Evolutionary conservation across 1,284 basidiomycete genomes (phyloP).

Genomic region (Chalciporus piperatoides): DNA sequence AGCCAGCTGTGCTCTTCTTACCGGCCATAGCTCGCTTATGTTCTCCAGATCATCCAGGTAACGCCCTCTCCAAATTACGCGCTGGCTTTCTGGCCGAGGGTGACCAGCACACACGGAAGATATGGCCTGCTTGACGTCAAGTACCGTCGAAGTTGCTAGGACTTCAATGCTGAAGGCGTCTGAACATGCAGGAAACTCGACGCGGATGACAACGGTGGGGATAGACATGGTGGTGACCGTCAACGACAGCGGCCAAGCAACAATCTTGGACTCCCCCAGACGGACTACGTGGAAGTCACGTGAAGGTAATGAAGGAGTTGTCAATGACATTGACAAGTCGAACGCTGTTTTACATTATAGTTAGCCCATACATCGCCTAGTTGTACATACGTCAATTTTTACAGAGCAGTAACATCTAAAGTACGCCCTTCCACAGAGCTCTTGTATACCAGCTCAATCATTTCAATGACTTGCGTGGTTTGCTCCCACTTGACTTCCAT

Average conservation of each 20-base stretch:
- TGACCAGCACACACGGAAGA: slow-evolving; percentile 56
- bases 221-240: slow-evolving; percentile 32
- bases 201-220: slow-evolving; percentile 50
- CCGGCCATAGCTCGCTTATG: slow-evolving; percentile 67
- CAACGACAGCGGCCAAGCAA: neutral
- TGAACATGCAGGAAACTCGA: slow-evolving; percentile 72
- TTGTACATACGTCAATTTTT: neutral
- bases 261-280: neutral
- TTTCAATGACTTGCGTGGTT: slow-evolving; percentile 63
- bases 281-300: slow-evolving; percentile 33
- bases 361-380: neutral
- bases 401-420: slow-evolving; percentile 33
- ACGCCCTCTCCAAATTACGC: slow-evolving; percentile 71
- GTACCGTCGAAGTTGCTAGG: slow-evolving; percentile 46
- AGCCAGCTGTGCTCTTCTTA: slow-evolving; percentile 30
- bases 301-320: no score
- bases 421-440: slow-evolving; percentile 60
- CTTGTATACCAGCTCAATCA: slow-evolving; percentile 67
- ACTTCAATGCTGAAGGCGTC: slow-evolving; percentile 61
- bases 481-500: slow-evolving; percentile 68
- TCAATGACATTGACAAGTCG: no score
- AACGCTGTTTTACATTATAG: no score
- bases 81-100: slow-evolving; percentile 64
- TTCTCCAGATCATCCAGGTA: slow-evolving; percentile 62
- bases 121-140: slow-evolving; percentile 67